Evolutionary conservation across 257 asterid genomes (phyloP), one percentile per base, ranked within the genome.

Genomic region (Thymus mandschuricus): DNA sequence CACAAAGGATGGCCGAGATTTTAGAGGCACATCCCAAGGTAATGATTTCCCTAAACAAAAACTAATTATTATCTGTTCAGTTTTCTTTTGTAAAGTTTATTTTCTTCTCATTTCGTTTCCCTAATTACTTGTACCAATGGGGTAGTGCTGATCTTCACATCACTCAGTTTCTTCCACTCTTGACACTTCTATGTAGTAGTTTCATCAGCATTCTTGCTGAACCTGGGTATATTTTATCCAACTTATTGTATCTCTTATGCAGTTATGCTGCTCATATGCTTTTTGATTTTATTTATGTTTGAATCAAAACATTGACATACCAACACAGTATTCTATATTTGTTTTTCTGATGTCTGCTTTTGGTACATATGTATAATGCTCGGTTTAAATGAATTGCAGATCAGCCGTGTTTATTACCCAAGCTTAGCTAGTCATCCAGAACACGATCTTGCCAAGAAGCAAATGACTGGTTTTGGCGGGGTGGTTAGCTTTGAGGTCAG

Each of bases 1-100:
- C 91, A 58, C 88, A 78, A 70, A 84, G 95, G 98, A 92, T 95
- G 95, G 97, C 97, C 87, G 88, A 88, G 76, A 81, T 91, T 89
- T 92, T 95, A 86, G 98, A 95, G 96, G 98, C 97, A 71, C 98
- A 92, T 92, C 97, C 98, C 64, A 95, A 88, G 98, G 99, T 95
- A 85, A 58, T 52, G 8, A 27, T 35, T 44, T 60, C 56, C 55
- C 59, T 50, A 0, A 64, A n/a, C 21, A 43, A 58, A 59, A 29
- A 65, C 33, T 7, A 71, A 45, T 11, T 8, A 31, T 50, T 59
- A 30, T 61, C 64, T 38, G 8, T 31, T 31, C 70, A 27, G 64
- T 12, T 65, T 10, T 10, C 0, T 57, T 65, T 13, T 38, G 41
- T 38, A 5, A 38, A 38, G 41, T 5, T 79, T n/a, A 38, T 50